Base-by-base conservation (phyloP, 2,329 filamentous ascomycete genomes). In the Chaetomium olivaceum region DNA sequence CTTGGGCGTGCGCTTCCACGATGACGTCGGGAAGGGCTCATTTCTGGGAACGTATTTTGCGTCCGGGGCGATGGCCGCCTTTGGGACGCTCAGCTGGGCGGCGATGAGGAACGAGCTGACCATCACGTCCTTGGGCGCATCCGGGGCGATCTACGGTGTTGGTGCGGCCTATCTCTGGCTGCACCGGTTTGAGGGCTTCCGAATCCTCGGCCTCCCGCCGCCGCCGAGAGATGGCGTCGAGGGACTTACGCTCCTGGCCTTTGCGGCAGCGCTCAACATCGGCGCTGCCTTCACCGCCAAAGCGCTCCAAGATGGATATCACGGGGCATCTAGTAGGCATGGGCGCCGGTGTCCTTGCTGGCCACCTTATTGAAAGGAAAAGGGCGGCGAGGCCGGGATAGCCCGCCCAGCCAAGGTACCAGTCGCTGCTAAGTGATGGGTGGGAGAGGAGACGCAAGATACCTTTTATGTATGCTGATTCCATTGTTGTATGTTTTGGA, bases 31-130 rank as follows among this genome's bases (percentile, higher is more conserved):
- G 12, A 83, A 90, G 12, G 88, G 84, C 16, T 82, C 85, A 63
- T 92, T 92, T 77, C 77, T 92, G 23, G 84, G 88, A n/a, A 77
- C 91, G 36, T 91, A 89, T 75, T 69, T 90, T 36, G 78, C 82
- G 8, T 82, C 83, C 7, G 89, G 89, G 61, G 80, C 82, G 1
- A 52, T 87, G 1, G 87, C 85, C 9, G 87, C 85, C 66, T 82
- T 88, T 67, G 78, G 81, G n/a, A 87, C 85, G 54, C 78, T 92
- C 65, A 71, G 78, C 31, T 76, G 77, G 56, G 80, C 84, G 64
- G 82, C 84, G 56, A 74, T 84, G 61, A 74, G 79, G 58, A 77
- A 80, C 16, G 76, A 79, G 71, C 72, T 87, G 58, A 73, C 76
- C 14, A 77, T 80, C 61, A 81, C 87, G 46, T 84, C 85, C 1